Evolutionary conservation across 192 early-diverging fungal genomes (phyloP), one percentile per base, ranked within the genome.

Genomic region (Piromyces finnis): DNA sequence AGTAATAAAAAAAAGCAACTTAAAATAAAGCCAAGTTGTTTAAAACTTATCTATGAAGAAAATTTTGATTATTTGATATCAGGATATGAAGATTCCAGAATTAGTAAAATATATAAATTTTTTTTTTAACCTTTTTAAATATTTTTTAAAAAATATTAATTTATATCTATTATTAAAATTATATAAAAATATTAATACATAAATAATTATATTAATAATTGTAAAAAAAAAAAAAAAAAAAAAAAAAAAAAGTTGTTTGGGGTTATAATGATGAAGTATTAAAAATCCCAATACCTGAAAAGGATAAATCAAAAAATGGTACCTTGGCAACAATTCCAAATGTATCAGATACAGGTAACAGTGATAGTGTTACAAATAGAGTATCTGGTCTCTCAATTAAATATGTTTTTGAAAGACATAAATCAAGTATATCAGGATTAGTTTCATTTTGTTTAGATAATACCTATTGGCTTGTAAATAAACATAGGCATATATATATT

Each of bases 211-310:
- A n/a, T n/a, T n/a, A n/a, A n/a, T n/a, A n/a, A n/a, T n/a, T n/a
- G n/a, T n/a, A n/a, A n/a, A n/a, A n/a, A n/a, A n/a, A n/a, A n/a
- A n/a, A n/a, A n/a, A n/a, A n/a, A 37, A 37, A 37, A 37, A 14
- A 12, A 14, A 17, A 83, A 80, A 29, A 29, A 32, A 22, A 79
- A 88, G 87, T 84, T 35, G 82, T 88, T 3, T 90, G 87, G 87
- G 89, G 87, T 27, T 90, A 90, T 83, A 88, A 90, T 80, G 87
- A 89, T 78, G 89, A 90, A 78, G 37, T 83, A 16, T 82, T 88
- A 30, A 83, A 85, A 30, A 87, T 83, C 77, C 81, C 82, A 22
- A 28, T 80, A 12, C 18, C 17, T 17, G 83, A 82, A 26, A 80
- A 28, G 26, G 82, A 83, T 30, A 81, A 80, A 41, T 78, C 22